A percentile compares a stretch with the other conserved stretches of the same genome.
Evolutionary conservation across 441 rosid species (phyloP).

Genomic region (Mallotus japonicus): DNA sequence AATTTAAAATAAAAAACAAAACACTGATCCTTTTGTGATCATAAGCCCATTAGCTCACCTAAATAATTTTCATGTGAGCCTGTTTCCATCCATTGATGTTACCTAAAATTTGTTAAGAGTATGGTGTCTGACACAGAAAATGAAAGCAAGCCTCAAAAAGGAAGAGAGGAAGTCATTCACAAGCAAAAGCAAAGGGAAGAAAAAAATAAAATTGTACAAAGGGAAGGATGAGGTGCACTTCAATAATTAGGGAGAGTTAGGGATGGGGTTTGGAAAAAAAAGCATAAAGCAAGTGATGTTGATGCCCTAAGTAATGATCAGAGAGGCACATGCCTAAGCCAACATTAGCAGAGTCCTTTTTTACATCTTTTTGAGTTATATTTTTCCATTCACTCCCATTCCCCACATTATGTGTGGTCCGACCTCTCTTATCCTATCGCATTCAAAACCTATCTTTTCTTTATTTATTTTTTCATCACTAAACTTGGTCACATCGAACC

Average conservation of each 20-base stretch:
- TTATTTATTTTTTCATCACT: slow-evolving; percentile 31
- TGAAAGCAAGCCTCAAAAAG: slow-evolving; percentile 9
- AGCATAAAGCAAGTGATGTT: slow-evolving; percentile 39
- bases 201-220: slow-evolving; percentile 7
- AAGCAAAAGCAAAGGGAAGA: slow-evolving; percentile 26
- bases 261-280: slow-evolving; percentile 20
- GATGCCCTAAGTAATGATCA: slow-evolving; percentile 44
- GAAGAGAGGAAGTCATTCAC: slow-evolving; percentile 17
- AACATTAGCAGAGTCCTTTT: slow-evolving; percentile 33
- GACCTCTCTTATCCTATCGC: slow-evolving; percentile 38
- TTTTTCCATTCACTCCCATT: slow-evolving; percentile 8
- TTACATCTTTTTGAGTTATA: slow-evolving; percentile 4
- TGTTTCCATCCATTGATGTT: too few relatives aligned
- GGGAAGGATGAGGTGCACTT: slow-evolving; percentile 39
- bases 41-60: too few relatives aligned
- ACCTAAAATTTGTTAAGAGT: too few relatives aligned
- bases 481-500: slow-evolving; percentile 53
- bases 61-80: too few relatives aligned
- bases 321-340: slow-evolving; percentile 54
- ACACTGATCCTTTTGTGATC: too few relatives aligned
- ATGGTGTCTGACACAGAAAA: slow-evolving; percentile 22
- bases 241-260: slow-evolving; percentile 43
- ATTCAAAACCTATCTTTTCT: slow-evolving; percentile 16
- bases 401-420: slow-evolving; percentile 48
- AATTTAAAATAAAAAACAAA: too few relatives aligned